Evolutionary conservation across 768 basidiomycete species (phyloP), one percentile per base, ranked within the genome.

Genomic region (Hericium coralloides): DNA sequence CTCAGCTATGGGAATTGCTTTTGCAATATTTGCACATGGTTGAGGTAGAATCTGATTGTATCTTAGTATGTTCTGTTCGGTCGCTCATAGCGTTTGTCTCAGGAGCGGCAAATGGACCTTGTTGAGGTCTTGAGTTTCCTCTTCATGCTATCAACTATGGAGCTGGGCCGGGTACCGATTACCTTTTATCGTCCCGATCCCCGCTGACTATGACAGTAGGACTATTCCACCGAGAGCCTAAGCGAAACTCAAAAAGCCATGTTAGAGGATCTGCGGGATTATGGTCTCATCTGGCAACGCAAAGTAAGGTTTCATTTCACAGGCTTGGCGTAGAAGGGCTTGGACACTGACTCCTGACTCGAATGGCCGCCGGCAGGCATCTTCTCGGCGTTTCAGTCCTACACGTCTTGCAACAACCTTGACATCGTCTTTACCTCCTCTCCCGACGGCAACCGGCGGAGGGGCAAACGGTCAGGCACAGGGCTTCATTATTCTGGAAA

Each of bases 131-230:
- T 98, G 55, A 87, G 88, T 61, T 94, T 98, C 71, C 77, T 98
- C 51, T 94, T 98, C 76, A 97, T 98, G 88, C 77, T 99, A 59
- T 94, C 94, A 2, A 97, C 91, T 3, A 94, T 95, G 84, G 92
- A 97, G 67, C 82, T 98, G 6, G 94, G 94, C 49, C 78, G 86
- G 63, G 94, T 93, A 66, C 69, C 80, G 70, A 38, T 39, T 49
- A 50, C 55, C 47, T 58, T 53, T 48, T 25, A 39, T 60, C 59
- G 47, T 58, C 57, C 53, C 25, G 38, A 57, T 52, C 53, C 22
- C 48, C n/a, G 1, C 56, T 62, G 60, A 31, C 41, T 45, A 56
- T 54, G 14, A 55, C 48, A 41, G 20, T 63, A 97, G 92, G 93
- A 92, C 70, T 99, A 98, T 69, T 88, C 89, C 2, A 88, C 86